Evolutionary conservation across 345 rosid species (phyloP).

Genomic region (Reutealis trisperma): DNA sequence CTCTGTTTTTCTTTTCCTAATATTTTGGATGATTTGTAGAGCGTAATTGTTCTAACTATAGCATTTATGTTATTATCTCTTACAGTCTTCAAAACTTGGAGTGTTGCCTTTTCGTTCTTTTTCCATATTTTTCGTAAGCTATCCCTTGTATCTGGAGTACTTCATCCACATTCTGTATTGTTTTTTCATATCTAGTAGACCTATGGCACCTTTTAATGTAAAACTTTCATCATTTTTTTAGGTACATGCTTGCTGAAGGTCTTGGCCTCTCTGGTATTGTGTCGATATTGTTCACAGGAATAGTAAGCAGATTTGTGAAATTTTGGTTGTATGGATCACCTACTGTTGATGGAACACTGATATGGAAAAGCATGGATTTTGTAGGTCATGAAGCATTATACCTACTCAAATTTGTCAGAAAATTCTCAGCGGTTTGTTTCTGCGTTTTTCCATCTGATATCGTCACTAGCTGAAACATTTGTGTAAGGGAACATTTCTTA

Average conservation of each 20-base stretch:
- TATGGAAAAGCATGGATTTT: conserved; percentile 13
- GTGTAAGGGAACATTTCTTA: conserved; percentile 46
- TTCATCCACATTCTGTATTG: conserved; percentile 11
- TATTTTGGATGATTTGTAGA: conserved; percentile 11
- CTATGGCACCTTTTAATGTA: conserved; percentile 6
- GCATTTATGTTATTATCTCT: conserved; percentile 16
- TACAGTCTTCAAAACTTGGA: conserved; percentile 97
- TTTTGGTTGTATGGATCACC: background rate
- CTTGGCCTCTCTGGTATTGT: conserved; percentile 98
- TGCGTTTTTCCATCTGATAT: conserved; percentile 90
- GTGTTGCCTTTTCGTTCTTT: conserved; percentile 96
- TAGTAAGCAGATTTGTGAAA: conserved; percentile 52
- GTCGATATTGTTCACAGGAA: conserved; percentile 94
- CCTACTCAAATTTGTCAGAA: conserved; percentile 89
- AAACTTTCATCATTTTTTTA: conserved; percentile 28
- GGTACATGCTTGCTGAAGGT: conserved; percentile 99
- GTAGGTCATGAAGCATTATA: conserved; percentile 94
- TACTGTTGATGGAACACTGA: conserved; percentile 16
- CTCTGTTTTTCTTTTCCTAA: background rate
- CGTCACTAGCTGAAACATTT: conserved; percentile 97
- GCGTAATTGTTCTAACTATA: conserved; percentile 1
- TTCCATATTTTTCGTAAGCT: conserved; percentile 93
- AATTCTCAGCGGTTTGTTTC: conserved; percentile 91
- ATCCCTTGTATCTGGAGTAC: conserved; percentile 3
- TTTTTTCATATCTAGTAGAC: background rate